Base-by-base conservation (phyloP, 257 asterid species). In the Penstemon davidsonii region DNA sequence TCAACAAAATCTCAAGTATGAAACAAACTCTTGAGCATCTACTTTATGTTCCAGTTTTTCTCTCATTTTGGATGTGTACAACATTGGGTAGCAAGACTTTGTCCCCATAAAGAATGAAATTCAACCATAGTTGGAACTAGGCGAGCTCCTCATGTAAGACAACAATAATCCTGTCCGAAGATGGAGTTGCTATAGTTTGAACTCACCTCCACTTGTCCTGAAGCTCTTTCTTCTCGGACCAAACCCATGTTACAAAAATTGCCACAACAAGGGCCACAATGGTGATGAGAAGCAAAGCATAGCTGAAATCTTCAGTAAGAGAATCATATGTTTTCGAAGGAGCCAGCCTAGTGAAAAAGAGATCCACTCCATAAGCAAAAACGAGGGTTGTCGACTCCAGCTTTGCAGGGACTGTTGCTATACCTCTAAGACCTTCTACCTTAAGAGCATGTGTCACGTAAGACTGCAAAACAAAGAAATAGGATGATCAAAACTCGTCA, bases 181-280 rank as follows among this genome's bases (percentile, higher is more conserved):
- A 67, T 55, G 66, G 72, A 50, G 38, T n/a, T 36, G 41, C 54
- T 7, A 38, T 59, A 38, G 70, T 59, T 67, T 66, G n/a, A 47
- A 12, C 25, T 94, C 86, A 91, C 79, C 89, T 94, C 99, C 99
- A 94, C 81, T 91, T 94, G 60, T 91, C 99, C 87, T 94, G 97
- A 72, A 94, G 84, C 55, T 91, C 99, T 77, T 91, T 94, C 83
- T 76, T 88, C 84, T 94, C 96, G 0, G 99, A 94, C 95, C 86
- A 87, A 58, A 91, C 80, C 97, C 97, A 94, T 2, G 96, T 88
- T 12, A 87, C 90, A 11, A 94, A 80, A 56, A 94, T 94, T 0
- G 97, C 96, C 64, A 82, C 74, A 37, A 90, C 58, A 54, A 94
- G 96, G 65, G 85, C 99, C 64, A 84, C 88, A 53, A 93, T 93